Conservation (phyloP, 83 land plant genomes). For the Thuja plicata region DNA sequence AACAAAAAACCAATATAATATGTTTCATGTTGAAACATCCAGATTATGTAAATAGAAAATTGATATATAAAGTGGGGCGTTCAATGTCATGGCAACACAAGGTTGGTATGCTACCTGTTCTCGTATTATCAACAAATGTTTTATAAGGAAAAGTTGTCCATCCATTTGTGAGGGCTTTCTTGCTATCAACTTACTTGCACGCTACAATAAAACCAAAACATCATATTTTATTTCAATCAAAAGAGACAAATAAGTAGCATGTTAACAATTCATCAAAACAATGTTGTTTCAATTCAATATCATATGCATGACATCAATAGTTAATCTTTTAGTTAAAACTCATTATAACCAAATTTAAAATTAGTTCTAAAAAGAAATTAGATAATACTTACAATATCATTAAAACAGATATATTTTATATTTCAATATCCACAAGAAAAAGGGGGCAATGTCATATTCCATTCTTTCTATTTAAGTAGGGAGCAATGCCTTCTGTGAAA, state of each 20-base stretch:
- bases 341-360: not conserved
- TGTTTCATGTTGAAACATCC: not conserved
- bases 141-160: slow-evolving; percentile 94
- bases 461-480: slow-evolving; percentile 10
- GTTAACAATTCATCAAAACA: not conserved
- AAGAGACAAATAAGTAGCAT: slow-evolving; percentile 9
- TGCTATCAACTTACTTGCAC: slow-evolving; percentile 80
- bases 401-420: not conserved
- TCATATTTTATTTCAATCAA: not conserved
- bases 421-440: not conserved
- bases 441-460: too few species aligned
- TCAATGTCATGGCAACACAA: not conserved
- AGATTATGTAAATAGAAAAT: slow-evolving; percentile 3
- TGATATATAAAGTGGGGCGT: not conserved
- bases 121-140: slow-evolving; percentile 86
- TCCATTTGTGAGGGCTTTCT: slow-evolving; percentile 84
- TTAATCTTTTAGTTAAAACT: not conserved
- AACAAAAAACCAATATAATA: not conserved
- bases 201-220: slow-evolving; percentile 33
- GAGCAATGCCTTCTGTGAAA: slow-evolving; percentile 24
- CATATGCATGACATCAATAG: slow-evolving; percentile 3
- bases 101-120: slow-evolving; percentile 66
- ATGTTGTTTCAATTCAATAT: not conserved
- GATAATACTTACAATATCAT: not conserved
- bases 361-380: not conserved